Conservation (phyloP, 305 asterid species). For the Solanum aculeatissimum region DNA sequence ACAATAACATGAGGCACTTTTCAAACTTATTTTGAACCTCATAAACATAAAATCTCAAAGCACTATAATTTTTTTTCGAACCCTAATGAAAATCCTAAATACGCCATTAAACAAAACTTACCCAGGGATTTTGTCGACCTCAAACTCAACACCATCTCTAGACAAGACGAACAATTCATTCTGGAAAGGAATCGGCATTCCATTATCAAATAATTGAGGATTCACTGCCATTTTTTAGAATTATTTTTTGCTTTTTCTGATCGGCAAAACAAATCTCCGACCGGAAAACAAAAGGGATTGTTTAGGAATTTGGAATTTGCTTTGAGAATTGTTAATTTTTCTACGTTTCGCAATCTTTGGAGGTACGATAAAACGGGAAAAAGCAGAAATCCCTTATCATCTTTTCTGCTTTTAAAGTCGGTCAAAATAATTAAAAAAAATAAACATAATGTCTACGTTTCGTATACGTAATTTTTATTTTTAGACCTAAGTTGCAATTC, state of each 20-base stretch:
- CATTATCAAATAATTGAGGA: conserved; percentile 81
- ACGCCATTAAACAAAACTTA: neutral
- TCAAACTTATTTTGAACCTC: too few relatives aligned
- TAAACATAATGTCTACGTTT: too few relatives aligned
- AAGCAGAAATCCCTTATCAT: too few relatives aligned
- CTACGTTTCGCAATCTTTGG: neutral
- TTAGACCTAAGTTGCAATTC: too few relatives aligned
- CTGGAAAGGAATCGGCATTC: conserved; percentile 90
- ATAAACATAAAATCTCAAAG: too few relatives aligned
- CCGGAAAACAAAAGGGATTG: too few relatives aligned
- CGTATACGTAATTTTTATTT: too few relatives aligned
- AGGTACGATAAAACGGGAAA: neutral
- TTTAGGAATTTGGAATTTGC: neutral
- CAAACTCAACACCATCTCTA: conserved; percentile 89
- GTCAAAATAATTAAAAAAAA: too few relatives aligned
- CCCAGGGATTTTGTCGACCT: conserved; percentile 93
- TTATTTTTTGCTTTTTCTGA: neutral
- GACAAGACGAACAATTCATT: conserved; percentile 82
- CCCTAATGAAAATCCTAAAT: too few relatives aligned
- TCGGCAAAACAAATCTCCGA: neutral
- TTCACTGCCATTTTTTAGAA: conserved; percentile 55
- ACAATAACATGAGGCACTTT: too few relatives aligned
- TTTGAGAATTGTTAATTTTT: neutral
- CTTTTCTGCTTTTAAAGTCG: too few relatives aligned
- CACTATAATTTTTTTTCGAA: too few relatives aligned